phyloP scores from a whole-genome alignment of 225 moss, liverwort and hornwort species.

The Takakia lepidozioides region DNA sequence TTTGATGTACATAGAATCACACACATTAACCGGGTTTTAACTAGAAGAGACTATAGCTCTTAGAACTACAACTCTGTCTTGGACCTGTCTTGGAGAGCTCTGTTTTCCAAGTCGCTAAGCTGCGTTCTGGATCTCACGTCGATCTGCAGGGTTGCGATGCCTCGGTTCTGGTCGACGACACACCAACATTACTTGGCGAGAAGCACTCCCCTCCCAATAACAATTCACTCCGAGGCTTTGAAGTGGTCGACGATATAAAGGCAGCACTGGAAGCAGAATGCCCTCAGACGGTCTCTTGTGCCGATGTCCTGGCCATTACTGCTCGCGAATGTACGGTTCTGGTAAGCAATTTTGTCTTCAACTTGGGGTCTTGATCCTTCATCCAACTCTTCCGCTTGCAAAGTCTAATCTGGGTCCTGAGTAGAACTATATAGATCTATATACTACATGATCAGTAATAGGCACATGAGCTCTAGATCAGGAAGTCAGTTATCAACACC shows the following conservation, averaged over 20 bases:
- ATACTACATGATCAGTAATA: background rate
- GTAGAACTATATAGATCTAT: background rate
- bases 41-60: background rate
- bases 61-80: background rate
- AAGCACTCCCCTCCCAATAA: slow-evolving; percentile 36
- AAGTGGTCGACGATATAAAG: slow-evolving; percentile 29
- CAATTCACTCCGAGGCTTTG: slow-evolving; percentile 38
- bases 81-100: background rate
- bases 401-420: background rate
- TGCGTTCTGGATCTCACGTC: background rate
- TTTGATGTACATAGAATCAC: background rate
- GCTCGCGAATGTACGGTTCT: slow-evolving; percentile 38
- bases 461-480: background rate
- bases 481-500: too few species aligned
- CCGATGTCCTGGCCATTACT: slow-evolving; percentile 45
- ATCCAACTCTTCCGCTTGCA: background rate
- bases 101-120: too few species aligned
- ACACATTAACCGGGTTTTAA: background rate
- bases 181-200: slow-evolving; percentile 31
- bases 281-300: slow-evolving; percentile 36
- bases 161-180: slow-evolving; percentile 46
- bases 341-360: too few species aligned
- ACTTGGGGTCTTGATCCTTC: too few species aligned
- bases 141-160: slow-evolving; percentile 41
- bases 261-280: slow-evolving; percentile 26